These are phyloP conservation scores for Madurella fahalii DNA, from an alignment of 2,329 filamentous ascomycete genomes.

Conservation along the genomic window DNA sequence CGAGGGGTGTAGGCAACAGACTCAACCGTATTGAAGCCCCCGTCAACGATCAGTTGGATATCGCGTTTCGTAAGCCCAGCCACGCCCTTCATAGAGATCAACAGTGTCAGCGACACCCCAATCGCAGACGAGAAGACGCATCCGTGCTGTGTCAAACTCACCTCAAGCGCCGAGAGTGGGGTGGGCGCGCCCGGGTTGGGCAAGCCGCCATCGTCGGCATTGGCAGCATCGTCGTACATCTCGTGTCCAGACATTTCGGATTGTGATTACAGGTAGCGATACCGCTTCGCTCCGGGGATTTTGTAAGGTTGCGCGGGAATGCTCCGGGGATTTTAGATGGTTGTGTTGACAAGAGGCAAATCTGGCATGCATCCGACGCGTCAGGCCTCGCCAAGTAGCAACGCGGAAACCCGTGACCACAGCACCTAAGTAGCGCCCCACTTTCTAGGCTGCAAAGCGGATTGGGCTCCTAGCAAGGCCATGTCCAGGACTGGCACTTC, in stretches of 20 bases:
- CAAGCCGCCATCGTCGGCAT: slow-evolving; percentile 64
- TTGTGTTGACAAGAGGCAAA: slow-evolving; percentile 7
- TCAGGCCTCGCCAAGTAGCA: slow-evolving; percentile 2
- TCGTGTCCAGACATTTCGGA: slow-evolving; percentile 46
- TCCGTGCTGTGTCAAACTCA: slow-evolving; percentile 38
- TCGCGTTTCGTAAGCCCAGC: slow-evolving; percentile 90
- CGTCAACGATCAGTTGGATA: slow-evolving; percentile 87
- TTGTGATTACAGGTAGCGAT: not conserved
- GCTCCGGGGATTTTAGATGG: too few relatives aligned
- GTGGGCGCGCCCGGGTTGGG: slow-evolving; percentile 91
- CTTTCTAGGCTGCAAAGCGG: not conserved
- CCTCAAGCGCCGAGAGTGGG: slow-evolving; percentile 79
- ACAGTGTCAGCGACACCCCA: not conserved
- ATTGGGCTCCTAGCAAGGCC: too few relatives aligned
- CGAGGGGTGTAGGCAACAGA: slow-evolving; percentile 88
- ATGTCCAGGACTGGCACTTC: too few relatives aligned
- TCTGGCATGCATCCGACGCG: slow-evolving; percentile 7
- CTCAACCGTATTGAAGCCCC: slow-evolving; percentile 92
- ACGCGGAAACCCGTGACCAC: slow-evolving; percentile 13
- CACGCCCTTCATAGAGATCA: slow-evolving; percentile 63
- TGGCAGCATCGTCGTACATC: slow-evolving; percentile 64
- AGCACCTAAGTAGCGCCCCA: not conserved
- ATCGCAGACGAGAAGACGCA: not conserved
- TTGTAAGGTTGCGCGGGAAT: not conserved
- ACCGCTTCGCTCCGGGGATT: not conserved